These are phyloP conservation scores for Dactylellina haptotyla DNA, from an alignment of 2,329 filamentous ascomycete genomes.

Conservation along the genomic window DNA sequence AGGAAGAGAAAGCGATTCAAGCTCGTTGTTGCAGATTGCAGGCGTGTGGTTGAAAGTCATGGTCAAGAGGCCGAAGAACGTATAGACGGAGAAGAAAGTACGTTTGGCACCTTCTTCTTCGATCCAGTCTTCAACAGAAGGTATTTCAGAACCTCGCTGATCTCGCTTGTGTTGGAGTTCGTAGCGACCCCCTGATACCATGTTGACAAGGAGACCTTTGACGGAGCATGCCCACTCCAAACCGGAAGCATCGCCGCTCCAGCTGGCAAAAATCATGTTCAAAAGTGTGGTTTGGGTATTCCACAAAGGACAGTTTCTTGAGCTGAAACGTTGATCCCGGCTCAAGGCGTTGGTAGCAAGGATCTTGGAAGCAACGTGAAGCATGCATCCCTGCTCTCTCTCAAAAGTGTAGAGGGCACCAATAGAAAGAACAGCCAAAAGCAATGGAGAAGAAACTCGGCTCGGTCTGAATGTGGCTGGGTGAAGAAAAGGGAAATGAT, in stretches of 20 bases:
- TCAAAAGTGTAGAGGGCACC: conserved; percentile 97
- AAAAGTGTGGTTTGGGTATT: conserved; percentile 96
- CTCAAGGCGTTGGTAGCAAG: conserved; percentile 96
- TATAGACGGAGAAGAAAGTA: conserved; percentile 98
- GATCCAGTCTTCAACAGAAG: conserved; percentile 89
- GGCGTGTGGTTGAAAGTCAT: conserved; percentile 98
- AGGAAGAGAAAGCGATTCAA: conserved; percentile 89
- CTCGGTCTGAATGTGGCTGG: conserved; percentile 88
- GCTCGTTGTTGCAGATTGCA: conserved; percentile 97
- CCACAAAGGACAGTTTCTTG: conserved; percentile 95
- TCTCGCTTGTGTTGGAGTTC: conserved; percentile 94
- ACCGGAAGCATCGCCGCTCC: conserved; percentile 97
- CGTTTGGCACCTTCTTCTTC: conserved; percentile 95
- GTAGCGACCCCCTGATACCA: conserved; percentile 97
- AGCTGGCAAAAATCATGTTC: conserved; percentile 99
- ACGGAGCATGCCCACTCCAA: conserved; percentile 99
- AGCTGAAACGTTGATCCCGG: conserved; percentile 99
- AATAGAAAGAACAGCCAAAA: conserved; percentile 91
- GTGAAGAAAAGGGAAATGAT: conserved; percentile 94
- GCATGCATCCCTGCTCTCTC: conserved; percentile 91
- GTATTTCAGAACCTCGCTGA: conserved; percentile 78
- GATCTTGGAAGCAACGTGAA: conserved; percentile 97
- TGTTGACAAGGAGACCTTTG: conserved; percentile 96
- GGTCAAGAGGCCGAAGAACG: conserved; percentile 95
- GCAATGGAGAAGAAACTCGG: conserved; percentile 79